These are phyloP conservation scores for Ogataea ramenticola DNA, from an alignment of 805 yeast genomes.

Conservation along the genomic window DNA sequence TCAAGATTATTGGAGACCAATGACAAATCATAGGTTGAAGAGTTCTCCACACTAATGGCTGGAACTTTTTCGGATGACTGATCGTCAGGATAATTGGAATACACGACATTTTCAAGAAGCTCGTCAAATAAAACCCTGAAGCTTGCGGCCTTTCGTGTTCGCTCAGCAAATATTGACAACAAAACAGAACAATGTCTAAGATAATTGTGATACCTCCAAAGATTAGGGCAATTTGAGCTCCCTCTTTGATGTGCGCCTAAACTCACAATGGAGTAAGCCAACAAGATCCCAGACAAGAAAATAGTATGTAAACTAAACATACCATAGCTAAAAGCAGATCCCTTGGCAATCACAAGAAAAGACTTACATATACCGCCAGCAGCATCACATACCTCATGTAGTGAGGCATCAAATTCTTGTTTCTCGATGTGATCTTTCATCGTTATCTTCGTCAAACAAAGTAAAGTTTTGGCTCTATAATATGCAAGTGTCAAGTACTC, in stretches of 20 bases:
- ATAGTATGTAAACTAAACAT: slow-evolving; percentile 13
- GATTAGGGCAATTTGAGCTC: background rate
- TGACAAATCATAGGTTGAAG: no score
- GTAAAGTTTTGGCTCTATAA: slow-evolving; percentile 10
- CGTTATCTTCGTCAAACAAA: slow-evolving; percentile 8
- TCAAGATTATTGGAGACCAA: no score
- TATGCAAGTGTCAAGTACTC: slow-evolving; percentile 11
- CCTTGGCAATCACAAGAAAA: slow-evolving; percentile 7
- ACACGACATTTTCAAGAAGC: slow-evolving; percentile 9
- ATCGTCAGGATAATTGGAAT: background rate
- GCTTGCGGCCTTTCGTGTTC: slow-evolving; percentile 14
- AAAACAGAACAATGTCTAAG: slow-evolving; percentile 12
- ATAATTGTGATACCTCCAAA: slow-evolving; percentile 9
- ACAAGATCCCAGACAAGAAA: slow-evolving; percentile 9
- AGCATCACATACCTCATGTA: slow-evolving; percentile 9
- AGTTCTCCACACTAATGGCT: no score
- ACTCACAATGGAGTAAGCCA: slow-evolving; percentile 11
- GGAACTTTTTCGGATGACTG: no score
- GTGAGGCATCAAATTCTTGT: slow-evolving; percentile 1
- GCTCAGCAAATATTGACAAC: slow-evolving; percentile 9
- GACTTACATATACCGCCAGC: slow-evolving; percentile 13
- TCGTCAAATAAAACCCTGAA: slow-evolving; percentile 11
- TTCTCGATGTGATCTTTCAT: slow-evolving; percentile 1
- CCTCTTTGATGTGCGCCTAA: slow-evolving; percentile 3
- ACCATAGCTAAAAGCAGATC: slow-evolving; percentile 9